phyloP scores from a whole-genome alignment of 176 grass and related monocot genomes.

The Aegilops speltoides region DNA sequence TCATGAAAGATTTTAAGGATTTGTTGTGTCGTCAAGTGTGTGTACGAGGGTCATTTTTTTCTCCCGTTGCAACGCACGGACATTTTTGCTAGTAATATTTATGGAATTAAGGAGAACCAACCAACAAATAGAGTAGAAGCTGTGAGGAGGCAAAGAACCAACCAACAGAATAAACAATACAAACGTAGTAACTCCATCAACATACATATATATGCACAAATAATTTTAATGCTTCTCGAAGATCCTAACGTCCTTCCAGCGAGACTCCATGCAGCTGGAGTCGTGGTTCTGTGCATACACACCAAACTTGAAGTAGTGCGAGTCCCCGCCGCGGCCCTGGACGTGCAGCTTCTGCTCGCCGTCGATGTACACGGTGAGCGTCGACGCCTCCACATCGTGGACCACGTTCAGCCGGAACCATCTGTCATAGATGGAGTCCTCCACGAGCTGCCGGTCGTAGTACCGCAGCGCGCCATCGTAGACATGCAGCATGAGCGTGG shows the following conservation, averaged over 20 bases:
- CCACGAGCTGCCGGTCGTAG: conserved; percentile 21
- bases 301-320: conserved; percentile 50
- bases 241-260: conserved; percentile 26
- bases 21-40: no score
- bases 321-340: background rate
- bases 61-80: no score
- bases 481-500: conserved; percentile 45
- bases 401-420: conserved; percentile 64
- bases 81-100: no score
- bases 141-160: no score
- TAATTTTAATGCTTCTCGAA: background rate
- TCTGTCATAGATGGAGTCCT: conserved; percentile 35
- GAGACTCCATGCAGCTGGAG: conserved; percentile 30
- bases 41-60: no score
- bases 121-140: no score
- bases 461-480: conserved; percentile 21
- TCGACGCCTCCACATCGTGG: conserved; percentile 27
- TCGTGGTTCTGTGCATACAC: conserved; percentile 13
- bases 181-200: no score
- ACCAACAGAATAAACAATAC: no score
- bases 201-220: background rate
- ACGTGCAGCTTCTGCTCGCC: background rate
- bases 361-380: conserved; percentile 29
- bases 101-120: no score
- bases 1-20: no score